These are phyloP conservation scores for Chloris gayana DNA, from an alignment of 176 grass and related monocot genomes.

Conservation along the genomic window DNA sequence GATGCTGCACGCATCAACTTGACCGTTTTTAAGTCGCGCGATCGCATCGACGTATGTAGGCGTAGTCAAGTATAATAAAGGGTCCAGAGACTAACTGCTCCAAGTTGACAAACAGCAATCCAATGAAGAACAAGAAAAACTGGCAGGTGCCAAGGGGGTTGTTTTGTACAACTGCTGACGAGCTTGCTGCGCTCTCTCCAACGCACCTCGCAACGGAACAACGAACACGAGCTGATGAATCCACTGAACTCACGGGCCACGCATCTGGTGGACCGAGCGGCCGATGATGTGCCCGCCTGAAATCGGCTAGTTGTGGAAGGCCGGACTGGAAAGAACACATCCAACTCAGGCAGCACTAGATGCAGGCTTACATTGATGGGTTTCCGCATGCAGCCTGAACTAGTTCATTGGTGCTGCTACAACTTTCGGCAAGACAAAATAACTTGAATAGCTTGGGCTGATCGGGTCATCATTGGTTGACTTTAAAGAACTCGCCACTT, in stretches of 20 bases:
- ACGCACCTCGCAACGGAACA: slow-evolving; percentile 27
- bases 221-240: slow-evolving; percentile 23
- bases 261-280: slow-evolving; percentile 6
- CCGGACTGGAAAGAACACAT: not conserved
- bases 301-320: not conserved
- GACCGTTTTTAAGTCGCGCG: not conserved
- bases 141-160: not conserved
- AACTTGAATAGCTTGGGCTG: not conserved
- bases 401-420: not conserved
- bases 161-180: not conserved
- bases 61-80: not conserved
- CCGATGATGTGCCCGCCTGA: too few relatives aligned
- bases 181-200: not conserved
- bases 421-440: not conserved
- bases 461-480: not conserved
- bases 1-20: slow-evolving; percentile 8
- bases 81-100: slow-evolving; percentile 1
- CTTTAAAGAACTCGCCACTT: not conserved
- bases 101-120: slow-evolving; percentile 40
- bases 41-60: not conserved
- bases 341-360: not conserved
- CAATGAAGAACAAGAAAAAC: not conserved
- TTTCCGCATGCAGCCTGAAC: not conserved
- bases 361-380: not conserved
- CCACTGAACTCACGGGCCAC: not conserved